Conservation (phyloP, 139 green algal species). For the Yamagishiella unicocca region DNA sequence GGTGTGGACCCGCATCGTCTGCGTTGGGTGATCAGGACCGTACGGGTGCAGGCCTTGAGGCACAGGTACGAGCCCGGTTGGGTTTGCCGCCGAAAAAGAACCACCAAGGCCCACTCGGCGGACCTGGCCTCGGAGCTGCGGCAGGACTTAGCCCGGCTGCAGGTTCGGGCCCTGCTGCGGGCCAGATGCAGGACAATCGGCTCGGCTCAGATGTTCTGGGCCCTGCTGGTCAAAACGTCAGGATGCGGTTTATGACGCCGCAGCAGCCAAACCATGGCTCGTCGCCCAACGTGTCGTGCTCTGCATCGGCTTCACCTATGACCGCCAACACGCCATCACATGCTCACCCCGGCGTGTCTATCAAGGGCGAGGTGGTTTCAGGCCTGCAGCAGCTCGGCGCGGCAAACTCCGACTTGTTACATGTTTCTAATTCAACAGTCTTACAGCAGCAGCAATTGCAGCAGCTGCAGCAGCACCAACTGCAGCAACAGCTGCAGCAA, state of each 20-base stretch:
- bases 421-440: background rate
- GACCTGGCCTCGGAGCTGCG: background rate
- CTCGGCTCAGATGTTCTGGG: background rate
- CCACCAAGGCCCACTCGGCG: background rate
- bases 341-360: too few relatives aligned
- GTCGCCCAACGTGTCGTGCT: background rate
- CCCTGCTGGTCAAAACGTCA: background rate
- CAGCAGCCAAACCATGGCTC: background rate
- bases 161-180: too few relatives aligned
- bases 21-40: background rate
- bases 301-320: too few relatives aligned
- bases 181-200: background rate
- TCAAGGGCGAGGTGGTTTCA: background rate
- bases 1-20: background rate
- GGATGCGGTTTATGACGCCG: background rate
- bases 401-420: background rate
- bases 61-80: constrained; percentile 4
- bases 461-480: background rate
- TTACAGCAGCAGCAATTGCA: background rate
- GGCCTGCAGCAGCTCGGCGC: background rate
- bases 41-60: background rate
- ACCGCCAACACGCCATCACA: too few relatives aligned
- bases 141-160: background rate
- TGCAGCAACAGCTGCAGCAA: background rate
- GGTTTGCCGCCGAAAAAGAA: constrained; percentile 18